Evolutionary conservation across 805 yeast species (phyloP).

Genomic region (Candida silvicultrix): DNA sequence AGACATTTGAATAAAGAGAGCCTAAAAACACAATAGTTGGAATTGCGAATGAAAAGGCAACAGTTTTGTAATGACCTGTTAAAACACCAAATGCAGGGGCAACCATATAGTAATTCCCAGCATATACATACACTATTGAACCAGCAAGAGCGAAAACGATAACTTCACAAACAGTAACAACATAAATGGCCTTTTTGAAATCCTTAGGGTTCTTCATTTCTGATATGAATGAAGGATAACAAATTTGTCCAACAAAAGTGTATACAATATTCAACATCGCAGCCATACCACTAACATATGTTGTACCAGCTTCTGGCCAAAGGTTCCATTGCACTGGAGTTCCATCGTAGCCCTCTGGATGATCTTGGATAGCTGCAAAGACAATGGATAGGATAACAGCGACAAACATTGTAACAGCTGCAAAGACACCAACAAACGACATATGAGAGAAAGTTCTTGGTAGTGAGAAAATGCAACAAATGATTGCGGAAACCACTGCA

Average conservation of each 20-base stretch:
- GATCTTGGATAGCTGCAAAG: conserved; percentile 47
- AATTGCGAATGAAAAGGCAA: conserved; percentile 54
- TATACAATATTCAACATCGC: conserved; percentile 55
- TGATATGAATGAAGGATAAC: conserved; percentile 55
- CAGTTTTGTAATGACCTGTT: conserved; percentile 38
- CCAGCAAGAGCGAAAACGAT: conserved; percentile 48
- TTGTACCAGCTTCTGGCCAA: conserved; percentile 48
- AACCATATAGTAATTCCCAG: conserved; percentile 45
- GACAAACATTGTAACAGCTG: conserved; percentile 52
- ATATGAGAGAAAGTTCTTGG: conserved; percentile 52
- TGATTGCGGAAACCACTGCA: conserved; percentile 40
- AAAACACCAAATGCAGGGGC: conserved; percentile 58
- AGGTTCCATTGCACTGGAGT: conserved; percentile 37
- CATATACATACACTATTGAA: conserved; percentile 51
- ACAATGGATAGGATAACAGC: conserved; percentile 47
- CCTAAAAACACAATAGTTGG: conserved; percentile 56
- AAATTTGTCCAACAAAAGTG: conserved; percentile 60
- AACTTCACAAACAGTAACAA: conserved; percentile 46
- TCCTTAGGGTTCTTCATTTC: conserved; percentile 54
- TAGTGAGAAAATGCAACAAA: conserved; percentile 44
- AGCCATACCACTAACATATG: conserved; percentile 46
- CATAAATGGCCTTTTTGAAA: conserved; percentile 47
- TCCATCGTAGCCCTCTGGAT: conserved; percentile 35
- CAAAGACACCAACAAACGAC: conserved; percentile 44
- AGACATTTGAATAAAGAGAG: conserved; percentile 46